Percentiles rank a stretch among this genome's conserved stretches.
phyloP scores from a whole-genome alignment of 176 grass and related monocot species.

The Avena atlantica region DNA sequence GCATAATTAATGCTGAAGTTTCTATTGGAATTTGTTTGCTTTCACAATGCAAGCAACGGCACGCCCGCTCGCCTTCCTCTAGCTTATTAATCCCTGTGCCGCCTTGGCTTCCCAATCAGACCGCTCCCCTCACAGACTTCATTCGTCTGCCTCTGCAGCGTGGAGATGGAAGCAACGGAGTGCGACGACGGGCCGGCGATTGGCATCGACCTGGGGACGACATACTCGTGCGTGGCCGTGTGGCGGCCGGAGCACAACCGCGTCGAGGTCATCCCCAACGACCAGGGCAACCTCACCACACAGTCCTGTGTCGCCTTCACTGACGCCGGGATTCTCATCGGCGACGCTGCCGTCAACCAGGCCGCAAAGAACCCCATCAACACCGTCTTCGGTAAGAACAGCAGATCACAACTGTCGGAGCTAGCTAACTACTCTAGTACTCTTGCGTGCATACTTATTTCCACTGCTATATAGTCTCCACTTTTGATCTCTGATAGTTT shows the following conservation, averaged over 20 bases:
- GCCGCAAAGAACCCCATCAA: slow-evolving; percentile 77
- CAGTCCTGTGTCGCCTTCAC: slow-evolving; percentile 18
- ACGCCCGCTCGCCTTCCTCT: background rate
- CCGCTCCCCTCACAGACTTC: background rate
- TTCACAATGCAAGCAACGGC: background rate
- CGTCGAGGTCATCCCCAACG: slow-evolving; percentile 24
- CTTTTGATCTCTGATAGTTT: background rate
- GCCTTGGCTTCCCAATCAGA: background rate
- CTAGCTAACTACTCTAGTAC: no score
- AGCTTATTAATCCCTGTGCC: background rate
- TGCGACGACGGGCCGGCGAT: slow-evolving; percentile 74
- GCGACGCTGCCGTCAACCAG: background rate
- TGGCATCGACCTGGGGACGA: slow-evolving; percentile 92
- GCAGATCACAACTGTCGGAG: no score
- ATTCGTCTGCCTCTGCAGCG: background rate
- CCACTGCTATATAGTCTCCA: background rate
- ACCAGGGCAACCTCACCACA: slow-evolving; percentile 22
- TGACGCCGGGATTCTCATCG: background rate
- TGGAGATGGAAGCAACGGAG: background rate
- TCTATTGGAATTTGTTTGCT: background rate
- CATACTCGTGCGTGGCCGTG: slow-evolving; percentile 91
- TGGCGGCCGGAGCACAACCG: slow-evolving; percentile 49
- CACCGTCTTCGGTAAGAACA: slow-evolving; percentile 68
- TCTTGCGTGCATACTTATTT: background rate
- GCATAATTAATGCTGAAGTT: background rate